phyloP scores from a whole-genome alignment of 2,329 filamentous ascomycete species.

The Pseudodiploospora longispora region DNA sequence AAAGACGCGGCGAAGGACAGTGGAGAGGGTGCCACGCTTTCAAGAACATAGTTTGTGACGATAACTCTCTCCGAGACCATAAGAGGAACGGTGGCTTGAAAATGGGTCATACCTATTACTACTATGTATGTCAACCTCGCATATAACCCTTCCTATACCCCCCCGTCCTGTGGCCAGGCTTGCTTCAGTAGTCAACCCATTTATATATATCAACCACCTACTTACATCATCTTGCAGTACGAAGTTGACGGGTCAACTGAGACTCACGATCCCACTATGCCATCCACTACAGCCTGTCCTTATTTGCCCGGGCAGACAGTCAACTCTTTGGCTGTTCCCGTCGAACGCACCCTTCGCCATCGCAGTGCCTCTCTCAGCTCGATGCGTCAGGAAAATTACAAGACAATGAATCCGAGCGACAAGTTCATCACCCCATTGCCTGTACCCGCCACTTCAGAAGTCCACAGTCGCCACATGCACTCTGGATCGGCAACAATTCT shows the following conservation, averaged over 20 bases:
- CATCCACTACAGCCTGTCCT: slow-evolving; percentile 72
- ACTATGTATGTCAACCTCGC: slow-evolving; percentile 56
- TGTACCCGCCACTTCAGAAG: neutral
- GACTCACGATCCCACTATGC: slow-evolving; percentile 62
- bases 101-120: slow-evolving; percentile 93
- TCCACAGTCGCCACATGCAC: neutral
- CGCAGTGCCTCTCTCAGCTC: slow-evolving; percentile 61
- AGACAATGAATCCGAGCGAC: slow-evolving; percentile 70
- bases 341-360: slow-evolving; percentile 51
- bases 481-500: slow-evolving; percentile 20
- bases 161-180: neutral
- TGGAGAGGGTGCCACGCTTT: slow-evolving; percentile 88
- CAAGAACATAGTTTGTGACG: slow-evolving; percentile 76
- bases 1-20: slow-evolving; percentile 61
- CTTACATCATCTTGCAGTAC: slow-evolving; percentile 49
- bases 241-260: slow-evolving; percentile 73
- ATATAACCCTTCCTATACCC: slow-evolving; percentile 8
- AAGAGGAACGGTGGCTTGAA: slow-evolving; percentile 70
- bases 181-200: neutral
- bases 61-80: slow-evolving; percentile 40
- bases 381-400: slow-evolving; percentile 48
- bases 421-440: slow-evolving; percentile 65
- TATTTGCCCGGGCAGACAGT: slow-evolving; percentile 81
- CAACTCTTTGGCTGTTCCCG: slow-evolving; percentile 75
- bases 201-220: neutral